phyloP scores from a whole-genome alignment of 768 basidiomycete species.

The Chalciporus piperatus region DNA sequence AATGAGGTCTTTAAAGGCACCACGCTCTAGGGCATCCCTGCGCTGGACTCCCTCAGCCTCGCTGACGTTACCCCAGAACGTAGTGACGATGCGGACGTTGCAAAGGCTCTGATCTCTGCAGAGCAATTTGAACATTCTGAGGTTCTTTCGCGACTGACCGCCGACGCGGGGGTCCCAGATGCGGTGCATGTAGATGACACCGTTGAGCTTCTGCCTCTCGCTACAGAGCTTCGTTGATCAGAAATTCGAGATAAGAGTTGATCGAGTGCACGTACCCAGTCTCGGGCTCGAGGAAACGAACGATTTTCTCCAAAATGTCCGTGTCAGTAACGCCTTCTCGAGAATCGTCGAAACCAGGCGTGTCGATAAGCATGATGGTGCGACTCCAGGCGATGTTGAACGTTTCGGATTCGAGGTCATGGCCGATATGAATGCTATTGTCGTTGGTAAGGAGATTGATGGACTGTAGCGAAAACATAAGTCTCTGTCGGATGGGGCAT shows the following conservation, averaged over 20 bases:
- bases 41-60: slow-evolving; percentile 23
- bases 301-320: slow-evolving; percentile 17
- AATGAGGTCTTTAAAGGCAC: slow-evolving; percentile 41
- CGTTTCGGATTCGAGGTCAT: no score
- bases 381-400: no score
- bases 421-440: no score
- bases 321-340: slow-evolving; percentile 10
- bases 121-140: slow-evolving; percentile 42
- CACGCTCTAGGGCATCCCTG: slow-evolving; percentile 31
- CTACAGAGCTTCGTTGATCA: not conserved
- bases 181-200: slow-evolving; percentile 46
- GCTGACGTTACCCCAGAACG: slow-evolving; percentile 41
- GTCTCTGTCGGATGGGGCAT: no score
- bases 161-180: slow-evolving; percentile 43
- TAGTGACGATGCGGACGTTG: slow-evolving; percentile 44
- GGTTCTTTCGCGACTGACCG: slow-evolving; percentile 39
- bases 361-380: slow-evolving; percentile 17
- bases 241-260: not conserved
- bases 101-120: slow-evolving; percentile 41
- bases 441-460: no score
- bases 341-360: not conserved
- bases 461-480: no score
- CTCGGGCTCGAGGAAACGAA: not conserved
- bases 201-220: slow-evolving; percentile 29
- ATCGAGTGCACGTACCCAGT: not conserved